Evolutionary conservation across 169 alveolate genomes (phyloP), one percentile per base, ranked within the genome.

Genomic region (Plasmodium reichenowi): DNA sequence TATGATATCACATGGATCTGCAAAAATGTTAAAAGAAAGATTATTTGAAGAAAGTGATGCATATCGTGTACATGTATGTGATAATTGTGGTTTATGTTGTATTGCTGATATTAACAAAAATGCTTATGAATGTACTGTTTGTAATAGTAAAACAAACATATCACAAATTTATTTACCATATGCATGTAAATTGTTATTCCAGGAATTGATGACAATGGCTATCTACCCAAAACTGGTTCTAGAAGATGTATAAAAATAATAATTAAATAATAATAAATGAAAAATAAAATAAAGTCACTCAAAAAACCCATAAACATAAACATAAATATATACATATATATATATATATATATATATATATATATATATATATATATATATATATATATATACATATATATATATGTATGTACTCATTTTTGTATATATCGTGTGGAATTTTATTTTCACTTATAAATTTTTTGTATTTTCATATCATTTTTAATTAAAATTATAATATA

Each of bases 1-100:
- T 90, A 99, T 99, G 99, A 98, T 99, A 43, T 97, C 99, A 10
- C 99, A 99, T 94, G 99, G 99, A 1, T 99, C 99, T 22, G 99
- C 99, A 32, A 98, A 99, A 83, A 98, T 99, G 98, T 93, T 98
- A 45, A 99, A 99, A 93, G 99, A 99, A 91, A 94, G 99, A 67
- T 97, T 98, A 43, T 98, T 98, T 89, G 99, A 98, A 74, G 99
- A 98, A 52, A 96, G 99, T 47, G 99, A 99, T 94, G 99, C 99
- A 17, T 98, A 98, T 94, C 95, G 99, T 91, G 98, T 98, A 12
- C 99, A 99, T 91, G 98, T 99, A 13, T 99, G 99, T 92, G 98
- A 98, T 63, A 92, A 88, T 29, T 98, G 99, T 89, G 99, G 99
- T 2, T 93, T 98, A 22, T 94, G 98, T 89, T 98, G 99, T 70